phyloP scores from a whole-genome alignment of 192 early-diverging fungal genomes.

The Endogone sp. region DNA sequence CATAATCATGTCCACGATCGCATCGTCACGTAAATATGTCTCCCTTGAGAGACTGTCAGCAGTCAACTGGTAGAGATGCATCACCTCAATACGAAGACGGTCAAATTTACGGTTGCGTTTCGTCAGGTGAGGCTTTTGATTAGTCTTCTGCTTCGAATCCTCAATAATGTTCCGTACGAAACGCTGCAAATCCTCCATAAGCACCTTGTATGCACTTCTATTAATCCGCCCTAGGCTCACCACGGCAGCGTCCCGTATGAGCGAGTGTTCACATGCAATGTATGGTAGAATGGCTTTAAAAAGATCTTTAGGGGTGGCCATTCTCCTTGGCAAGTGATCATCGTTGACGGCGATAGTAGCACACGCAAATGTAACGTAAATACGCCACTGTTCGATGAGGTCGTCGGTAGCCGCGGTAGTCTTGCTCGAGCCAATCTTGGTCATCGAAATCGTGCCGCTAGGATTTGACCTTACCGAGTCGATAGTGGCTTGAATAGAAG shows the following conservation, averaged over 20 bases:
- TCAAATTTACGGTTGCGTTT: conserved; percentile 62
- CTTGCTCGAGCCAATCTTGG: conserved; percentile 27
- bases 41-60: conserved; percentile 61
- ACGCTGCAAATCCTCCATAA: conserved; percentile 66
- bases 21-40: conserved; percentile 52
- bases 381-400: conserved; percentile 72
- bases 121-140: conserved; percentile 48
- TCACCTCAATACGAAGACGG: conserved; percentile 65
- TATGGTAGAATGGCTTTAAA: conserved; percentile 65
- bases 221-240: conserved; percentile 63
- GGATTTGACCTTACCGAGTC: conserved; percentile 45
- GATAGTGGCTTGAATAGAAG: conserved; percentile 48
- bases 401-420: conserved; percentile 46
- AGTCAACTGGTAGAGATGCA: conserved; percentile 67
- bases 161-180: conserved; percentile 55
- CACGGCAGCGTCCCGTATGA: conserved; percentile 67
- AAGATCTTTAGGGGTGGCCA: conserved; percentile 46
- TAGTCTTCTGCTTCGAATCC: conserved; percentile 49
- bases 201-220: conserved; percentile 54
- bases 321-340: conserved; percentile 24
- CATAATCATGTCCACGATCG: conserved; percentile 60
- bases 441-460: conserved; percentile 45
- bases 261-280: conserved; percentile 57
- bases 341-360: conserved; percentile 44
- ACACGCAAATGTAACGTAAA: conserved; percentile 68